Evolutionary conservation across 305 asterid species (phyloP).

Genomic region (Fraxinus latifolia): DNA sequence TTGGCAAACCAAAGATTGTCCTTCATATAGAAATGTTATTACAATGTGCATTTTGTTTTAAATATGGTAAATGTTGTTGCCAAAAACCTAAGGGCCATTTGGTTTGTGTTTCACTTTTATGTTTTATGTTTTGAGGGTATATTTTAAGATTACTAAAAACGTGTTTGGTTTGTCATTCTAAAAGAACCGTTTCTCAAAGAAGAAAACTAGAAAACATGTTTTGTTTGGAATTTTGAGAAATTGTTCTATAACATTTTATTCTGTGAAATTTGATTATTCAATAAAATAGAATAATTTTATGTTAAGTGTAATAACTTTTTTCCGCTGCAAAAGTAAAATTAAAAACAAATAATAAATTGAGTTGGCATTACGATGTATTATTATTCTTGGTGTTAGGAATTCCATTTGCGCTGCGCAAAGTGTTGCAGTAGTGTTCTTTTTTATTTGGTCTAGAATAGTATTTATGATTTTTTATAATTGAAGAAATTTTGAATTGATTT

Average conservation of each 20-base stretch:
- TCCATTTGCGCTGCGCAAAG: conserved; percentile 53
- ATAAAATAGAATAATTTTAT: not conserved
- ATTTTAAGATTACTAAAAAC: not conserved
- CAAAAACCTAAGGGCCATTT: not conserved
- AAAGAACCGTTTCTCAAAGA: not conserved
- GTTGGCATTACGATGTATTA: not conserved
- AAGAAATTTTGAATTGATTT: not conserved
- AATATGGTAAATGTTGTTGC: not conserved
- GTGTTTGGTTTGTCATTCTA: not conserved
- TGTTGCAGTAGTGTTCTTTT: not conserved
- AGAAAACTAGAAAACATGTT: not conserved
- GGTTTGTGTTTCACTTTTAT: not conserved
- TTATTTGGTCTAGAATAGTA: not conserved
- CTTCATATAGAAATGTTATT: not conserved
- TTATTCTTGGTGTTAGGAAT: conserved; percentile 32
- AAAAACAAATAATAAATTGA: not conserved
- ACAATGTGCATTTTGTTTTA: not conserved
- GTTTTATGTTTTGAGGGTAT: not conserved
- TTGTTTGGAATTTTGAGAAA: not conserved
- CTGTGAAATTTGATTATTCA: not conserved
- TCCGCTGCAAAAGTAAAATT: not conserved
- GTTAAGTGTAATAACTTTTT: not conserved
- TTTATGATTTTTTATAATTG: not conserved
- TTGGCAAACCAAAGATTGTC: not conserved
- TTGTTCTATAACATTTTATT: not conserved